Percentiles rank a stretch among this genome's conserved stretches.
phyloP scores from a whole-genome alignment of 2,329 filamentous ascomycete species.

The Colletotrichum zoysiae region DNA sequence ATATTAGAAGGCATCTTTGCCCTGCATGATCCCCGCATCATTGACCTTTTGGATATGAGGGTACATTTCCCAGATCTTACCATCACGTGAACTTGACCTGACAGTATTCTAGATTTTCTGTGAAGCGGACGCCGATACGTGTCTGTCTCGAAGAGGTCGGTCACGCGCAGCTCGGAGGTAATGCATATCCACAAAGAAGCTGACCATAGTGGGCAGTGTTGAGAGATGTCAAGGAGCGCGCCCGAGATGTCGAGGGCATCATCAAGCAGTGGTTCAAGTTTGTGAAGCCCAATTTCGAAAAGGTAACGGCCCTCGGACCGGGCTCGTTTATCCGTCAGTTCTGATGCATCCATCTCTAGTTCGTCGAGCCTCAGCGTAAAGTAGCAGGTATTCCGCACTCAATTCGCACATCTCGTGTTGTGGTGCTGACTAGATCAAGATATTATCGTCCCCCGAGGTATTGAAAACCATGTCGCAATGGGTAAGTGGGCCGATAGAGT shows the following conservation, averaged over 20 bases:
- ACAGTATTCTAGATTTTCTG: constrained; percentile 80
- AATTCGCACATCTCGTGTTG: background rate
- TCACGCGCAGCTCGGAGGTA: constrained; percentile 39
- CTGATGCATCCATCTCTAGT: constrained; percentile 55
- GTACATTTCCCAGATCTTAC: constrained; percentile 58
- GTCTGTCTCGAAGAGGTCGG: constrained; percentile 87
- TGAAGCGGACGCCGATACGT: constrained; percentile 95
- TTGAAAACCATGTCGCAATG: constrained; percentile 95
- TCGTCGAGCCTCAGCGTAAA: constrained; percentile 90
- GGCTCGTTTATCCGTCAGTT: background rate
- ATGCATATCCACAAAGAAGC: constrained; percentile 20
- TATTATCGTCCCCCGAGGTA: constrained; percentile 93
- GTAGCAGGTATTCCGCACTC: constrained; percentile 73
- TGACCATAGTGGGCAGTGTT: constrained; percentile 66
- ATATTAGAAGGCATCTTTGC: constrained; percentile 97
- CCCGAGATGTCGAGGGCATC: constrained; percentile 91
- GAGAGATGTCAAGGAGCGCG: constrained; percentile 90
- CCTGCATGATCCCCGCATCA: constrained; percentile 86
- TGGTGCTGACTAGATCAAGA: constrained; percentile 61
- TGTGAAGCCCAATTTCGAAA: constrained; percentile 97
- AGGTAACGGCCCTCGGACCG: constrained; percentile 55
- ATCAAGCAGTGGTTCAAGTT: constrained; percentile 98
- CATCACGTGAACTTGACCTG: background rate
- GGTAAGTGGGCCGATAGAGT: constrained; percentile 57
- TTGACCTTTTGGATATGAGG: constrained; percentile 91